These are phyloP conservation scores for Hericium alpestre DNA, from an alignment of 768 basidiomycete genomes.

Conservation along the genomic window DNA sequence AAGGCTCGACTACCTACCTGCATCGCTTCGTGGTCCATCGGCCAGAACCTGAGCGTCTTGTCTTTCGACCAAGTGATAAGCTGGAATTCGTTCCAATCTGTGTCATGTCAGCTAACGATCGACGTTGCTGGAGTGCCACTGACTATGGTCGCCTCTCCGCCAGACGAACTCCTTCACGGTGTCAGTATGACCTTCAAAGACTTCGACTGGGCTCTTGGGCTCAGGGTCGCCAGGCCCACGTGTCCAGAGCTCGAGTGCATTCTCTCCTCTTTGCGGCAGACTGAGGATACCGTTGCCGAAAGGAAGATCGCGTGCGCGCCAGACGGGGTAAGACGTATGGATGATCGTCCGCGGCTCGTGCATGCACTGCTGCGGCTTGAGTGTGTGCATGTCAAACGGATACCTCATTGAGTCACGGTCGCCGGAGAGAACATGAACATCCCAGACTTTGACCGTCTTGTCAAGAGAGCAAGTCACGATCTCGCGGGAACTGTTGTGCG, in stretches of 20 bases:
- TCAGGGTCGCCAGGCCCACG: slow-evolving; percentile 19
- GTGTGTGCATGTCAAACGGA: slow-evolving; percentile 2
- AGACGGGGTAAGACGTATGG: slow-evolving; percentile 78
- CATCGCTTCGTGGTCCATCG: slow-evolving; percentile 60
- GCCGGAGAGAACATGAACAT: slow-evolving; percentile 30
- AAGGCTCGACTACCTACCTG: slow-evolving; percentile 33
- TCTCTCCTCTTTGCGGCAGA: slow-evolving; percentile 80
- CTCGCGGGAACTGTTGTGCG: slow-evolving; percentile 59
- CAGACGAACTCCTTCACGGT: slow-evolving; percentile 98
- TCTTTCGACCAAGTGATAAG: slow-evolving; percentile 83
- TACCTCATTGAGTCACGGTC: background rate
- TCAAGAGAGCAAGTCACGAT: slow-evolving; percentile 93
- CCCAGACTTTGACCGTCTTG: slow-evolving; percentile 86
- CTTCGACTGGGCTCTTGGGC: slow-evolving; percentile 45
- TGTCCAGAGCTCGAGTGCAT: slow-evolving; percentile 75
- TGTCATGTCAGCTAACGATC: background rate
- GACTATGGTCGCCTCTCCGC: slow-evolving; percentile 59
- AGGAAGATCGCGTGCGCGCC: slow-evolving; percentile 86
- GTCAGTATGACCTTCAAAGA: slow-evolving; percentile 82
- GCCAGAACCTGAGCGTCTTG: slow-evolving; percentile 85
- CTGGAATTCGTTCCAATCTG: slow-evolving; percentile 42
- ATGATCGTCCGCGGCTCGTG: slow-evolving; percentile 42
- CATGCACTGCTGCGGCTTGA: slow-evolving; percentile 6
- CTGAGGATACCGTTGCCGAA: slow-evolving; percentile 85
- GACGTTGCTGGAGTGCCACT: slow-evolving; percentile 5